A percentile compares a stretch with the other conserved stretches of the same genome.
Evolutionary conservation across 345 rosid species (phyloP).

Genomic region (Durio zibethinus): DNA sequence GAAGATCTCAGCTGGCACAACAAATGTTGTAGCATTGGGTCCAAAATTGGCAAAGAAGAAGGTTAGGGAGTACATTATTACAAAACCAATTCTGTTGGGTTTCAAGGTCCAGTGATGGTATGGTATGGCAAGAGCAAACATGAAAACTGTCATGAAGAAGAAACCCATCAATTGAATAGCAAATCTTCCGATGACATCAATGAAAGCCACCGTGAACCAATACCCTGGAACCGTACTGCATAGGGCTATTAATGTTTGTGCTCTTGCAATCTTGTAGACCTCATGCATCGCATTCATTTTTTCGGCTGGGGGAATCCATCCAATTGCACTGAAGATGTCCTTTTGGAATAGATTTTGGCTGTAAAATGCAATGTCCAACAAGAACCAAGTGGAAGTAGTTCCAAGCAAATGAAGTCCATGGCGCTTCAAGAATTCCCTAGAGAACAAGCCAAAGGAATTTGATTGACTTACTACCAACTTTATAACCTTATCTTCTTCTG

Average conservation of each 20-base stretch:
- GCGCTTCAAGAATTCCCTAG: conserved; percentile 31
- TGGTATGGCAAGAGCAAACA: conserved; percentile 65
- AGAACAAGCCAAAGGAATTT: conserved; percentile 35
- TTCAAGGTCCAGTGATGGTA: conserved; percentile 55
- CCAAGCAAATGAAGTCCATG: conserved; percentile 41
- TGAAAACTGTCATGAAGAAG: conserved; percentile 66
- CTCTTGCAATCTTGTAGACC: conserved; percentile 50
- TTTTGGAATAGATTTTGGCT: conserved; percentile 26
- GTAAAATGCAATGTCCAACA: conserved; percentile 45
- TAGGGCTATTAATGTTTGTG: conserved; percentile 59
- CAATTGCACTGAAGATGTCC: conserved; percentile 44
- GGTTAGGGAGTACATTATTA: conserved; percentile 48
- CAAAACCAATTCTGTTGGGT: conserved; percentile 46
- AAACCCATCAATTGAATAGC: conserved; percentile 57
- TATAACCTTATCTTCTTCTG: conserved; percentile 26
- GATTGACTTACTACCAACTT: not conserved
- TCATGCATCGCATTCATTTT: conserved; percentile 52
- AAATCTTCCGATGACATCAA: conserved; percentile 60
- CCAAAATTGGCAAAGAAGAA: conserved; percentile 65
- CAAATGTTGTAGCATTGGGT: conserved; percentile 58
- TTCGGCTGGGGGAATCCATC: conserved; percentile 51
- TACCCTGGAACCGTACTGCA: conserved; percentile 72
- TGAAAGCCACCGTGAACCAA: conserved; percentile 62
- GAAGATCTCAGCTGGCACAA: conserved; percentile 57
- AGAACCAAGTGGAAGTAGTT: conserved; percentile 42